These are phyloP conservation scores for Talaromyces wortmannii DNA, from an alignment of 495 filamentous ascomycete species.

Conservation along the genomic window DNA sequence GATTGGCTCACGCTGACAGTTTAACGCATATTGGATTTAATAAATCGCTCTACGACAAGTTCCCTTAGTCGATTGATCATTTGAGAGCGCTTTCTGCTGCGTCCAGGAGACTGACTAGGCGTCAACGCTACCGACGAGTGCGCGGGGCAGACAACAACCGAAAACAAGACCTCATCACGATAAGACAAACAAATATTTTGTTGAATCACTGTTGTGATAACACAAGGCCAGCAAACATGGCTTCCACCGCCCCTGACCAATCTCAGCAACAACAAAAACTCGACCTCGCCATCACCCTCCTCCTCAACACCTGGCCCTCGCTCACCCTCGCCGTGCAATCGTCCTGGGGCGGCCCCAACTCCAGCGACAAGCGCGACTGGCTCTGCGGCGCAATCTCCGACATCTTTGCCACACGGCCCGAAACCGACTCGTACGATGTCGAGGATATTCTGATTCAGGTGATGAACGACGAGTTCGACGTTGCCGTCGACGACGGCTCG, in stretches of 20 bases:
- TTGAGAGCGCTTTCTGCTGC: too few relatives aligned
- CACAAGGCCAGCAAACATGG: constrained; percentile 7
- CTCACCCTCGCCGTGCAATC: constrained; percentile 82
- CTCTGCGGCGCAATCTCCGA: constrained; percentile 85
- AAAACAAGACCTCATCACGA: background rate
- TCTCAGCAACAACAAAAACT: constrained; percentile 41
- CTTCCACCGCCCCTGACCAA: constrained; percentile 4
- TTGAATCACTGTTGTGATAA: too few relatives aligned
- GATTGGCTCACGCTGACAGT: too few relatives aligned
- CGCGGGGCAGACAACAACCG: background rate
- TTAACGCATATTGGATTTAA: background rate
- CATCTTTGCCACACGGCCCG: constrained; percentile 61
- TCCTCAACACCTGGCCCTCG: constrained; percentile 76
- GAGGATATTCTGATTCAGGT: constrained; percentile 79
- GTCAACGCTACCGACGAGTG: background rate
- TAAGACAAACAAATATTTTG: background rate
- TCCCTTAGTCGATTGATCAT: too few relatives aligned
- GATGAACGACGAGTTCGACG: constrained; percentile 93
- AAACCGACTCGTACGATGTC: constrained; percentile 75
- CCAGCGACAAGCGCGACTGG: constrained; percentile 88
- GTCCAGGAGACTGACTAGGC: too few relatives aligned
- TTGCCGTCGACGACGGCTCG: constrained; percentile 82
- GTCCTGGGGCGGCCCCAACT: constrained; percentile 82
- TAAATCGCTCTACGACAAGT: too few relatives aligned
- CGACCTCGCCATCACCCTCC: constrained; percentile 74